Base-by-base conservation (phyloP, 441 rosid species). In the Iberis amara region DNA sequence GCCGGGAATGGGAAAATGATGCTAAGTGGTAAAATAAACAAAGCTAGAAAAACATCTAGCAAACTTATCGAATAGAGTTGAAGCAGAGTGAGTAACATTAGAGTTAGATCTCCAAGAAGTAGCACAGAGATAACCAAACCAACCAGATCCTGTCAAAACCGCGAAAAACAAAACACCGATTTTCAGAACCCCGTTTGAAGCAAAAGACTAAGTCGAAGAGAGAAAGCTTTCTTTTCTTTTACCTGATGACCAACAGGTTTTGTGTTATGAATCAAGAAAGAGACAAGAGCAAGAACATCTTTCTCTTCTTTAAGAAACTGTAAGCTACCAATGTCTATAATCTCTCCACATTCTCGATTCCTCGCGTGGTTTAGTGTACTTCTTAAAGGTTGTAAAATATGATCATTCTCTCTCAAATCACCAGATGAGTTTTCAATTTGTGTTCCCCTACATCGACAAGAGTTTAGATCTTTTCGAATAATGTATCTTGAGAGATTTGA, bases 161-260 rank as follows among this genome's bases (percentile, higher is more conserved):
- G 1, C 35, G 4, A 30, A 36, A 23, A 33, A 33, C 38, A 52
- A 42, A 14, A 15, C 12, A 53, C 12, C 18, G 18, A 50, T 55
- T 40, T n/a, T 49, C 12, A 48, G n/a, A 41, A 48, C 47, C 18
- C 32, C 7, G 28, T 37, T 32, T 47, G 55, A 39, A 55, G 68
- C 50, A 47, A 40, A 18, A 31, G 31, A 11, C 0, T 4, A 52
- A 52, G 35, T 45, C 11, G 9, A 15, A 47, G 24, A 37, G 37
- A 55, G 15, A 38, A n/a, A 18, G 35, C 35, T 31, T 26, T 26
- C 10, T 18, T 18, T 18, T 18, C 21, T 18, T 18, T 49, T 73
- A 88, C 94, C 94, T 83, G 96, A 68, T 85, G 96, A 45, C 96
- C 89, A 73, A 85, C 78, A 31, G 96, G 96, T 61, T 81, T 89